Conservation (phyloP, 495 filamentous ascomycete genomes). For the Aeminium ludgeri region DNA sequence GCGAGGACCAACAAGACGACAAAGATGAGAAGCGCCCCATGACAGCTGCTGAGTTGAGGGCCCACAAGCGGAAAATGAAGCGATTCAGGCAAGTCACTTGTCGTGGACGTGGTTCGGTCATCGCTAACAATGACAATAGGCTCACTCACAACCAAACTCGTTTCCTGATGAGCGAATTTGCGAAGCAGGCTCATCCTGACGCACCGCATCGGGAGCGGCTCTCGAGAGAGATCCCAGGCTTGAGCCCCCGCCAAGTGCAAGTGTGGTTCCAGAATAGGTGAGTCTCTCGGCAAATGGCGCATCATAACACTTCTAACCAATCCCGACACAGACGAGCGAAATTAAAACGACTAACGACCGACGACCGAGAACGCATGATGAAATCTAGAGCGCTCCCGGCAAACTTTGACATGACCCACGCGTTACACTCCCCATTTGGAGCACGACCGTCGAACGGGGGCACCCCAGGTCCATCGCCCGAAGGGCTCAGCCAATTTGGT, state of each 20-base stretch:
- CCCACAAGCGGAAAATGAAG: constrained; percentile 88
- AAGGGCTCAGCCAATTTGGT: constrained; percentile 26
- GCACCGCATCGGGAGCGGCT: constrained; percentile 81
- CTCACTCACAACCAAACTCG: constrained; percentile 93
- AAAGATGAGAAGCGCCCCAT: constrained; percentile 36
- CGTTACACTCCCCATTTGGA: constrained; percentile 56
- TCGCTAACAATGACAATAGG: constrained; percentile 29
- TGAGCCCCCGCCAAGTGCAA: constrained; percentile 88
- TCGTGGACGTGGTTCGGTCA: background rate
- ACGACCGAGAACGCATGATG: constrained; percentile 87
- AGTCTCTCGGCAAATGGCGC: constrained; percentile 13
- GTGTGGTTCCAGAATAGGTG: constrained; percentile 99
- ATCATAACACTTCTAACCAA: background rate
- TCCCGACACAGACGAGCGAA: constrained; percentile 56
- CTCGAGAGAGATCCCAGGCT: constrained; percentile 78
- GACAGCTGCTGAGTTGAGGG: constrained; percentile 52
- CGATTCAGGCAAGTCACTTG: constrained; percentile 52
- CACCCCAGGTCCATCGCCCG: constrained; percentile 40
- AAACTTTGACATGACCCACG: constrained; percentile 82
- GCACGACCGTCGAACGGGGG: constrained; percentile 31
- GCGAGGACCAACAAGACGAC: constrained; percentile 37
- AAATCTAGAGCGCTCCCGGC: constrained; percentile 83
- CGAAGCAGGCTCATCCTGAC: constrained; percentile 87
- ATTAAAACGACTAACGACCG: constrained; percentile 80
- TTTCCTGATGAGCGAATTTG: constrained; percentile 94